Base-by-base conservation (phyloP, 805 yeast genomes). In the Pichia gijzeniarum region DNA sequence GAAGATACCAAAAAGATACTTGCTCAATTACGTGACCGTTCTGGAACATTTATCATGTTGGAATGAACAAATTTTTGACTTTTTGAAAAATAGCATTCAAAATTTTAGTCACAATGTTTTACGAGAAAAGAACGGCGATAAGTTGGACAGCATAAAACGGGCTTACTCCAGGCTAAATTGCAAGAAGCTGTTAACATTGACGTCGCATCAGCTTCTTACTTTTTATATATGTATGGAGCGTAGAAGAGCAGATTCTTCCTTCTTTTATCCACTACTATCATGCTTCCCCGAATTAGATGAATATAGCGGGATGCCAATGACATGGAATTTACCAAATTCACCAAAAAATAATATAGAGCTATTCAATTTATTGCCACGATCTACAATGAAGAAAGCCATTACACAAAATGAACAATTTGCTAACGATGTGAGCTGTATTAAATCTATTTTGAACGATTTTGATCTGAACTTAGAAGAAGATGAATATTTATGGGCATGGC, bases 401-500 rank as follows among this genome's bases (percentile, higher is more conserved):
- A 59, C 69, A 38, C 81, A 82, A 39, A 48, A 59, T 22, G 45
- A 47, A 0, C 60, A 76, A 33, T 76, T 81, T 44, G 48, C 52
- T 3, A 49, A 45, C 2, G 93, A 85, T 55, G 43, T 57, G 0
- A 55, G 55, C 0, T 73, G 78, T 14, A 33, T 47, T 31, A 18
- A 31, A 7, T 10, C 13, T 1, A 10, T 38, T 12, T n/a, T 48
- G 1, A 17, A 25, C 3, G 14, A 30, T 3, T 3, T 30, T 8
- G 28, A 33, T 20, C 19, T 40, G 14, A n/a, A 42, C 13, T 25
- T 64, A 2, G 44, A 62, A 3, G 44, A 51, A 6, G 53, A 58
- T 4, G 53, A 57, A 3, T 82, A 74, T 53, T 55, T 81, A 10
- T 79, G 87, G 77, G 77, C 85, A 0, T 91, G 96, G 95, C 71